Conservation (phyloP, 345 rosid species). For the Balakata baccata region DNA sequence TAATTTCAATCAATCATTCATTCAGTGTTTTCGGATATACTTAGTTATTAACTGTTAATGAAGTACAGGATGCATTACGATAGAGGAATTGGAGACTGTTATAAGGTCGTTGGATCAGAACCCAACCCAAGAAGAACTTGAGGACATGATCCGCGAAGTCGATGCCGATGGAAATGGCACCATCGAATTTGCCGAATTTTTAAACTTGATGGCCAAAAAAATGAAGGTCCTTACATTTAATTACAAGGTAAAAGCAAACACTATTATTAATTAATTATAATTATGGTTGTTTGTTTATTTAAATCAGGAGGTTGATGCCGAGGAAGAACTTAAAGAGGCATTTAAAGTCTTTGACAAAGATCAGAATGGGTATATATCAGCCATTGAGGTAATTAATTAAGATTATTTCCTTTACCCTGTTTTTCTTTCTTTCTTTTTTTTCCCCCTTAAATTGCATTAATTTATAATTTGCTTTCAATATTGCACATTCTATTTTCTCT, state of each 20-base stretch:
- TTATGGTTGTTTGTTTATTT: background rate
- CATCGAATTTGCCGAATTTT: slow-evolving; percentile 68
- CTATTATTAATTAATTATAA: background rate
- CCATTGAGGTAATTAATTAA: slow-evolving; percentile 53
- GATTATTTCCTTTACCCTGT: background rate
- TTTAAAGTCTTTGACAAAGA: slow-evolving; percentile 88
- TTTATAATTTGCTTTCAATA: no score
- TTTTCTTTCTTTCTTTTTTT: no score
- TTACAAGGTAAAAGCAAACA: no score
- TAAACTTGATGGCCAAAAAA: slow-evolving; percentile 65
- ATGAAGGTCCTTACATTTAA: slow-evolving; percentile 39
- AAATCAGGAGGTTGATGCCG: slow-evolving; percentile 61
- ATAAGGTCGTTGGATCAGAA: slow-evolving; percentile 70
- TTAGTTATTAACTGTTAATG: background rate
- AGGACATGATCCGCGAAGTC: slow-evolving; percentile 68
- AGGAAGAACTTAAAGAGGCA: slow-evolving; percentile 79
- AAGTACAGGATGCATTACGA: slow-evolving; percentile 55
- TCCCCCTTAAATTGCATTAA: no score
- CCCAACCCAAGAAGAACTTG: slow-evolving; percentile 67
- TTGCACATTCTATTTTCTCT: no score
- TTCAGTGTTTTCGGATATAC: background rate
- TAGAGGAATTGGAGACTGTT: slow-evolving; percentile 72
- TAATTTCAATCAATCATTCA: background rate
- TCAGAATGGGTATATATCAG: slow-evolving; percentile 78
- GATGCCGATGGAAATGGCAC: slow-evolving; percentile 66